A percentile compares a stretch with the other conserved stretches of the same genome.
phyloP scores from a whole-genome alignment of 306 rosid genomes.

The Pyrus communis region DNA sequence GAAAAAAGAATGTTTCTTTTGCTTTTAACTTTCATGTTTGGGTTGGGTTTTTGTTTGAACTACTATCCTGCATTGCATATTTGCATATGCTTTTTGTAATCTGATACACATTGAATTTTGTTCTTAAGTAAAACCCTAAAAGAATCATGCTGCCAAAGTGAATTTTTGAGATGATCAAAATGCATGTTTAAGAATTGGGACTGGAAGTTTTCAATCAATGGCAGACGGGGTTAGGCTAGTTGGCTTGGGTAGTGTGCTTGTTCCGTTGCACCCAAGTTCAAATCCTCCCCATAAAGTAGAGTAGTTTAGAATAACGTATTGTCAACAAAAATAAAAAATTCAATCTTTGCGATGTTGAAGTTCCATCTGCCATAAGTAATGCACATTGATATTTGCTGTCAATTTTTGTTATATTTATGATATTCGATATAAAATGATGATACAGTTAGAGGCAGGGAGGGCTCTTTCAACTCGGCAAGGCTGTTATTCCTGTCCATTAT shows the following conservation, averaged over 20 bases:
- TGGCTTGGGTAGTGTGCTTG: too few relatives aligned
- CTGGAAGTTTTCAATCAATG: background rate
- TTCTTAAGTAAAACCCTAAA: background rate
- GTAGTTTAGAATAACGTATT: too few relatives aligned
- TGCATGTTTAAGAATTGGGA: background rate
- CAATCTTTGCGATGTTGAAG: background rate
- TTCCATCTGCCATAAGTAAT: background rate
- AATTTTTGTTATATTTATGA: background rate
- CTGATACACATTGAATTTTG: background rate
- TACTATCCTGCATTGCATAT: background rate
- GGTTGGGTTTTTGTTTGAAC: background rate
- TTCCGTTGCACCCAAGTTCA: too few relatives aligned
- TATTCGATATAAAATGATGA: constrained; percentile 17
- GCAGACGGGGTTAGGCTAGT: too few relatives aligned
- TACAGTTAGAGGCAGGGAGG: constrained; percentile 59
- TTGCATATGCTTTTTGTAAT: background rate
- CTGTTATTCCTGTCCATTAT: constrained; percentile 45
- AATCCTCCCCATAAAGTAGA: too few relatives aligned
- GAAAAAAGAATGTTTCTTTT: background rate
- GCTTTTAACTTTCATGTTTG: background rate
- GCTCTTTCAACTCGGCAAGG: constrained; percentile 38
- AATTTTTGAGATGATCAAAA: background rate
- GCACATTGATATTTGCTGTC: background rate
- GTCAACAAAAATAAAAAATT: too few relatives aligned
- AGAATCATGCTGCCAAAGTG: background rate